Percentiles rank a stretch among this genome's conserved stretches.
phyloP scores from a whole-genome alignment of 1,284 basidiomycete genomes.

The Sanghuangporus weigelae region DNA sequence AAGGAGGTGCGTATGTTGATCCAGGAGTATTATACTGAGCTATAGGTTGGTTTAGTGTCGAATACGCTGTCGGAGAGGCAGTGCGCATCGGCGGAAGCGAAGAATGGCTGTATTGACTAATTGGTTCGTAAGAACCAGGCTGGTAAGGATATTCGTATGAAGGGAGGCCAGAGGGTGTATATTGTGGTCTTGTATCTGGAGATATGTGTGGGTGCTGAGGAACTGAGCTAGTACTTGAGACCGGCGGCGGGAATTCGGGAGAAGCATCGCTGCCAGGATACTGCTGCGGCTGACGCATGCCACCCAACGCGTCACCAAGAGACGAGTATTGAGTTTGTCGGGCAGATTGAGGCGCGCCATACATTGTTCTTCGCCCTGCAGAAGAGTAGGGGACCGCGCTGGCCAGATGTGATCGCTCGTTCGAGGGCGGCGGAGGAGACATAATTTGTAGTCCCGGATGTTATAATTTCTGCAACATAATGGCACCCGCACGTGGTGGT shows the following conservation, averaged over 20 bases:
- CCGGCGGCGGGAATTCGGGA: constrained; percentile 20
- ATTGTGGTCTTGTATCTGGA: constrained; percentile 42
- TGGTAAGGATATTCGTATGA: constrained; percentile 50
- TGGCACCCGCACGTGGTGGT: constrained; percentile 12
- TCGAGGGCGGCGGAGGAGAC: constrained; percentile 11
- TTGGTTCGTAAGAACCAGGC: constrained; percentile 33
- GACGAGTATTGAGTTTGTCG: constrained; percentile 17
- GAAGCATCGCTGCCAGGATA: constrained; percentile 8
- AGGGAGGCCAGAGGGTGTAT: constrained; percentile 25
- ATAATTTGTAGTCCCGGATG: constrained; percentile 7
- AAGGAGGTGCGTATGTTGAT: constrained; percentile 25
- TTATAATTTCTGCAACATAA: constrained; percentile 13
- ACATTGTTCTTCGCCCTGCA: constrained; percentile 5
- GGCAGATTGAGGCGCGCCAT: constrained; percentile 8
- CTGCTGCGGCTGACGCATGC: constrained; percentile 11
- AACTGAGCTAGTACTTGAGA: constrained; percentile 19
- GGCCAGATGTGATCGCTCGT: constrained; percentile 4
- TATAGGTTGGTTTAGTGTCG: constrained; percentile 28
- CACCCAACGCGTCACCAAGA: constrained; percentile 19
- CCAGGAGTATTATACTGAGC: constrained; percentile 25
- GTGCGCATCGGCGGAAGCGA: constrained; percentile 30
- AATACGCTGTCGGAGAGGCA: constrained; percentile 36
- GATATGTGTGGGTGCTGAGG: constrained; percentile 34
- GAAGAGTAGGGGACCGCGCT: not conserved
- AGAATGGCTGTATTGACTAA: constrained; percentile 31